Base-by-base conservation (phyloP, 2,329 filamentous ascomycete genomes). In the Aureobasidium sp. region DNA sequence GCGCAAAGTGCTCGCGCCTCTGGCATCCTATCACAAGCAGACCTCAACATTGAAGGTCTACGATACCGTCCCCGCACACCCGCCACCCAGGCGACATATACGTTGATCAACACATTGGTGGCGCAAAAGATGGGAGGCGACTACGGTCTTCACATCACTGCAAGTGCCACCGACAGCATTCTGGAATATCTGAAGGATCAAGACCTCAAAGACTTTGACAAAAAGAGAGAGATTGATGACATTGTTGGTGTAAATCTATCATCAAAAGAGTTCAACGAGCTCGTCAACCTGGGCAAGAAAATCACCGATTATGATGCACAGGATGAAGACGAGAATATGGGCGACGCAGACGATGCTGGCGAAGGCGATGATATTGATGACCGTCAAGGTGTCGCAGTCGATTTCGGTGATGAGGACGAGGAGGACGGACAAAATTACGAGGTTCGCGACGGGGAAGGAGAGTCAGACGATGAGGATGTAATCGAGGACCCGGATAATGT, bases 261-360 rank as follows among this genome's bases (percentile, higher is more conserved):
- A 53, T 84, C 90, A 1, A 96, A 97, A 72, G 88, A 96, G 73
- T 99, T 97, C 79, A 97, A 97, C 72, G 93, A 97, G 77, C 78
- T 99, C 67, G 87, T 97, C 61, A 99, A 97, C 72, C 79, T 99
- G 47, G 91, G 92, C 66, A 99, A 99, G 80, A 99, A 99, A 78
- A 96, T 99, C 66, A 99, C 94, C 55, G 94, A 99, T 74, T 99
- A 97, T 75, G 90, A 97, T 75, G 90, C 90, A 42, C 91, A 97
- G 73, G 93, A 97, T 67, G 94, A 97, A 36, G 92, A 97, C 66
- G 93, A 96, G 67, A 87, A 91, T 63, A 89, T 91, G 80, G 88
- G 84, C 34, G 86, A 87, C 69, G 73, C 70, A 31, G 87, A 84
- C 63, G 82, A 85, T 31, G 82, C 80, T 25, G 84, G 80, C 20